Percentiles rank a stretch among this genome's conserved stretches.
Conservation (phyloP, 1,284 basidiomycete species). For the Coriolopsis trogii region DNA sequence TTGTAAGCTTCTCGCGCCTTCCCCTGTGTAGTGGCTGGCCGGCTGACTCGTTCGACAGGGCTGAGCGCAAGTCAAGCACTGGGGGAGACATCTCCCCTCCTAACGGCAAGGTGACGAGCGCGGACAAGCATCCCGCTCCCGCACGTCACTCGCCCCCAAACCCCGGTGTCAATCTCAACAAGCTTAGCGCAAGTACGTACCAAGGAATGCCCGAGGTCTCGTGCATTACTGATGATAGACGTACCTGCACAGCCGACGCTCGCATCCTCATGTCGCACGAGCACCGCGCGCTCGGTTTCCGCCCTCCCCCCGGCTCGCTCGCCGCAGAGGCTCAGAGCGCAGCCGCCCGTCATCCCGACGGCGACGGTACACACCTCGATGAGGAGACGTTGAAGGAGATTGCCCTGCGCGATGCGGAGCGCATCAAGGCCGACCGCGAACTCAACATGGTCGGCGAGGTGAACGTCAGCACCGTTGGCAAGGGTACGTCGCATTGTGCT, state of each 20-base stretch:
- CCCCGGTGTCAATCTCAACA: constrained; percentile 30
- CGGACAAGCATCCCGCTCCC: constrained; percentile 10
- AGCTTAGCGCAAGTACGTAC: constrained; percentile 27
- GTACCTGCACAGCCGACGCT: constrained; percentile 26
- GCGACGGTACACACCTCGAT: constrained; percentile 20
- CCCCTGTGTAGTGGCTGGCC: too few relatives aligned
- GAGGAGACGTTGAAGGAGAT: constrained; percentile 22
- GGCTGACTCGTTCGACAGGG: constrained; percentile 2
- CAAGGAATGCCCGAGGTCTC: too few relatives aligned
- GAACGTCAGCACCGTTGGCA: constrained; percentile 27
- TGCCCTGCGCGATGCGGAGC: constrained; percentile 27
- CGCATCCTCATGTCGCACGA: constrained; percentile 37
- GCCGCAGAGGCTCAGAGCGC: constrained; percentile 35
- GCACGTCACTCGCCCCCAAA: constrained; percentile 11
- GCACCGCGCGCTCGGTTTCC: constrained; percentile 38
- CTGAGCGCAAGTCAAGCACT: constrained; percentile 26
- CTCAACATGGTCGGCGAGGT: constrained; percentile 23
- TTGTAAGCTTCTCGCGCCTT: constrained; percentile 19
- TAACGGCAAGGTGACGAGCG: constrained; percentile 1
- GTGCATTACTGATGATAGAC: neutral
- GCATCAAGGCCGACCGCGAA: constrained; percentile 28
- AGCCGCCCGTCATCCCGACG: constrained; percentile 29
- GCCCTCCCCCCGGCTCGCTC: constrained; percentile 37
- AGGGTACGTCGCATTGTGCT: constrained; percentile 20
- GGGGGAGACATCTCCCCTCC: constrained; percentile 11